These are phyloP conservation scores for Eutrema japonicum DNA, from an alignment of 345 rosid genomes.

Conservation along the genomic window DNA sequence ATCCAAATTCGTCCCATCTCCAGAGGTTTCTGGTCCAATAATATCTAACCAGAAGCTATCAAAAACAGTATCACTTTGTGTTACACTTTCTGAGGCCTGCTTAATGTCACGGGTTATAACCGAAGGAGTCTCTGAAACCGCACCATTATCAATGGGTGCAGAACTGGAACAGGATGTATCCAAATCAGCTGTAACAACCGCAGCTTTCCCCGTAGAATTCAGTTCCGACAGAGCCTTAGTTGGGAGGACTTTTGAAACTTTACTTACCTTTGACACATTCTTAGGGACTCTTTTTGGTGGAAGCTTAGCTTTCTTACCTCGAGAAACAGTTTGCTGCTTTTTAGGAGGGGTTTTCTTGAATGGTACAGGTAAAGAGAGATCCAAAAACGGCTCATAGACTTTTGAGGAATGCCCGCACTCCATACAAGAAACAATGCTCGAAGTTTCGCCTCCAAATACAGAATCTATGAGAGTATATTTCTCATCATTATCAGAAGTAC, in stretches of 20 bases:
- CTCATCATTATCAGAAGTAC: constrained; percentile 45
- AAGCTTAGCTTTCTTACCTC: constrained; percentile 68
- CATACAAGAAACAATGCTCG: constrained; percentile 83
- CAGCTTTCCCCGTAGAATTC: constrained; percentile 30
- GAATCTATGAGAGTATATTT: constrained; percentile 70
- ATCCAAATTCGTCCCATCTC: constrained; percentile 27
- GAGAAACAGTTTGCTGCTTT: constrained; percentile 57
- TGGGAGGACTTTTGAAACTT: constrained; percentile 47
- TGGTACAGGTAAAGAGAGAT: constrained; percentile 92
- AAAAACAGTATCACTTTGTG: constrained; percentile 27
- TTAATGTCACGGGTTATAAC: constrained; percentile 27
- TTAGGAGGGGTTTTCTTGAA: constrained; percentile 75
- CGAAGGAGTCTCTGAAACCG: constrained; percentile 33
- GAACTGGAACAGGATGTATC: constrained; percentile 28
- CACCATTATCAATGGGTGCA: constrained; percentile 29
- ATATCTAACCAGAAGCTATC: constrained; percentile 47
- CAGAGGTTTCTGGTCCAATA: constrained; percentile 38
- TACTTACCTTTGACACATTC: constrained; percentile 53
- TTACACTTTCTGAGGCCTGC: constrained; percentile 26
- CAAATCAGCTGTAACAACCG: constrained; percentile 27
- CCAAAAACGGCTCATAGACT: constrained; percentile 87
- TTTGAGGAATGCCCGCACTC: constrained; percentile 91
- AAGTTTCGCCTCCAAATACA: constrained; percentile 83
- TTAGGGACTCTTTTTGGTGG: constrained; percentile 65
- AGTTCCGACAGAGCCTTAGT: constrained; percentile 43